phyloP scores from a whole-genome alignment of 331 rosid species.

The Malus hybrid region DNA sequence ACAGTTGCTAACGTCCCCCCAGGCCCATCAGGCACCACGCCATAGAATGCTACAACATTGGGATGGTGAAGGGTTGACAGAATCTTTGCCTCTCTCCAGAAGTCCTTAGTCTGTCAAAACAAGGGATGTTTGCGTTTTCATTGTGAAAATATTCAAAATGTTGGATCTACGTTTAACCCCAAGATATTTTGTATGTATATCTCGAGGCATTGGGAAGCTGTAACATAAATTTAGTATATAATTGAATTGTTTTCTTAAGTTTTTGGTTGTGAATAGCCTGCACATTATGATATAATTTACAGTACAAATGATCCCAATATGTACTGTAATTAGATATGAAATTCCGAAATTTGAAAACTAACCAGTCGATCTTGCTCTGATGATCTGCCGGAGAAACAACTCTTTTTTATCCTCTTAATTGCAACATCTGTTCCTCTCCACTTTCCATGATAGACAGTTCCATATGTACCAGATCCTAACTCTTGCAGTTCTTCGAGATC shows the following conservation, averaged over 20 bases:
- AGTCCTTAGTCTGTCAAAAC: constrained; percentile 62
- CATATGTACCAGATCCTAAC: constrained; percentile 95
- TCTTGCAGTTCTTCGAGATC: constrained; percentile 85
- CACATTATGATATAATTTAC: neutral
- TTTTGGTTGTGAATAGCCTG: neutral
- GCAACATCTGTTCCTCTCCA: constrained; percentile 99
- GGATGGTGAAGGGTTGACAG: constrained; percentile 97
- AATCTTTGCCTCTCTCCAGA: constrained; percentile 94
- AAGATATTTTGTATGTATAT: neutral
- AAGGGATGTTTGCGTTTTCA: constrained; percentile 10
- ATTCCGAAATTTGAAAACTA: neutral
- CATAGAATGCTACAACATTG: constrained; percentile 91
- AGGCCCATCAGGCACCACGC: constrained; percentile 88
- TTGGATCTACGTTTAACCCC: neutral
- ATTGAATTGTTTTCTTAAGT: neutral
- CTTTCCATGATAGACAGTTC: constrained; percentile 91
- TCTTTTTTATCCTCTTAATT: constrained; percentile 83
- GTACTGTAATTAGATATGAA: neutral
- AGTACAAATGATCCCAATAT: neutral
- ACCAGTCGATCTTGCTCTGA: constrained; percentile 96
- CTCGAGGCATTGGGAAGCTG: neutral
- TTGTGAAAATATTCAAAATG: neutral
- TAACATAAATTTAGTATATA: neutral
- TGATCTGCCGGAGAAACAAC: constrained; percentile 77
- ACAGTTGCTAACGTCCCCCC: constrained; percentile 82